A percentile compares a stretch with the other conserved stretches of the same genome.
Conservation (phyloP, 768 basidiomycete species). For the Rhodosporidiobolus sp. region DNA sequence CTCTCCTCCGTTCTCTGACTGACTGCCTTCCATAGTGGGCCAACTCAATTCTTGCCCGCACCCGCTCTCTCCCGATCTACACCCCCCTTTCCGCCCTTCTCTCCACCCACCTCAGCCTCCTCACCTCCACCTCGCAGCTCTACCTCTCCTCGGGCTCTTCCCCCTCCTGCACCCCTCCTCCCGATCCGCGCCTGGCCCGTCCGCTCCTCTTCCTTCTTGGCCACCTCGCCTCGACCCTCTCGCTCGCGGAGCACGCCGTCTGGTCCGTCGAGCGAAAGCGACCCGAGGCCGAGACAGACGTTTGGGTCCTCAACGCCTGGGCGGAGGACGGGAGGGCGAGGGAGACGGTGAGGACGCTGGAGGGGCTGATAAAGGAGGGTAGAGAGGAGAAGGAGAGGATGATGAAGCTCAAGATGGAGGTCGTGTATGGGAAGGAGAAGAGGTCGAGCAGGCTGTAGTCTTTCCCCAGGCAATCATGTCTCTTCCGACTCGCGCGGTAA, state of each 20-base stretch:
- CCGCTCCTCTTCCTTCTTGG: conserved; percentile 63
- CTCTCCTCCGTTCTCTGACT: conserved; percentile 46
- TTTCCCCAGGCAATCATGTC: background rate
- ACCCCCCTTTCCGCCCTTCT: conserved; percentile 41
- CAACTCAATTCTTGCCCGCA: background rate
- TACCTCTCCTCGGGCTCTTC: background rate
- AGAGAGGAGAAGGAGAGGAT: background rate
- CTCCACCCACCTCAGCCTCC: conserved; percentile 49
- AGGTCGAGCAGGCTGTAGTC: conserved; percentile 1
- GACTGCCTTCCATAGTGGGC: conserved; percentile 9
- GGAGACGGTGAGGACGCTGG: background rate
- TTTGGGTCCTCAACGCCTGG: conserved; percentile 60
- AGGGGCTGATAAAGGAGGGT: background rate
- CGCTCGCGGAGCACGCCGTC: conserved; percentile 66
- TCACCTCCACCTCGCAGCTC: conserved; percentile 25
- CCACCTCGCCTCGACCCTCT: conserved; percentile 56
- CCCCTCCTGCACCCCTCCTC: background rate
- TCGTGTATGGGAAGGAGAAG: conserved; percentile 5
- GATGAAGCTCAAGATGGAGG: background rate
- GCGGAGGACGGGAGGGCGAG: conserved; percentile 47
- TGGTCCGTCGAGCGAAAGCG: conserved; percentile 54
- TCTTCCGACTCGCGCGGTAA: no score
- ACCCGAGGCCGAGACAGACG: conserved; percentile 52
- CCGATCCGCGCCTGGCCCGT: conserved; percentile 56
- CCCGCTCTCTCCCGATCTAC: background rate